Evolutionary conservation across 176 grass and related monocot genomes (phyloP), one percentile per base, ranked within the genome.

Genomic region (Eleusine coracana): DNA sequence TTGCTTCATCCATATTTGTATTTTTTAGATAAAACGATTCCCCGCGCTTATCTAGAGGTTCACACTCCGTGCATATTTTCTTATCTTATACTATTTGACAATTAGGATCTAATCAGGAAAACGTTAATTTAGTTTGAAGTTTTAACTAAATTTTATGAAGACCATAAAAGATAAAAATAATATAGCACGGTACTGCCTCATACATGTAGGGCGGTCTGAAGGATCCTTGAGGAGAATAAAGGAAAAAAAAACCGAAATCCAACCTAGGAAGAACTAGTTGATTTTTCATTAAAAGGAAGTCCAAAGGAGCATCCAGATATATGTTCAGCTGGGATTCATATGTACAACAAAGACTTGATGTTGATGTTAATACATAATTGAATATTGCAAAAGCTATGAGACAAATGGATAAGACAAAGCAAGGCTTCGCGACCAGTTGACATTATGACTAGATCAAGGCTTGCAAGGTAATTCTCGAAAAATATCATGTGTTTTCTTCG

Each of bases 381-480:
- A 51, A 78, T 79, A 41, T 21, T 14, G 6, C 1, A 52, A 51
- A 23, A 2, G 11, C 3, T 38, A 48, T 63, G 28, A 28, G n/a
- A 86, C 68, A 86, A 86, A 42, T 54, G 20, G 55, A 79, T 14
- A 9, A 41, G 76, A 86, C 84, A 79, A 66, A 79, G 27, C 17
- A 50, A 62, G 40, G 27, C 10, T 54, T 65, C 51, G 40, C 0
- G 49, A 34, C 31, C 31, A 34, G 31, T 34, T 34, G 31, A 40
- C 36, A 42, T 70, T 70, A 65, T 29, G 84, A 79, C 84, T 86
- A 36, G 50, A 65, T 79, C 84, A 86, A 72, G 17, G 42, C 15
- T 64, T n/a, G 8, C 16, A 58, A 27, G 17, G 12, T 21, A 39
- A 28, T 37, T 46, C 21, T 10, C 27, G 10, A 65, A 60, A 78